These are phyloP conservation scores for Tillandsia leiboldiana DNA, from an alignment of 176 grass and related monocot species.

Conservation along the genomic window DNA sequence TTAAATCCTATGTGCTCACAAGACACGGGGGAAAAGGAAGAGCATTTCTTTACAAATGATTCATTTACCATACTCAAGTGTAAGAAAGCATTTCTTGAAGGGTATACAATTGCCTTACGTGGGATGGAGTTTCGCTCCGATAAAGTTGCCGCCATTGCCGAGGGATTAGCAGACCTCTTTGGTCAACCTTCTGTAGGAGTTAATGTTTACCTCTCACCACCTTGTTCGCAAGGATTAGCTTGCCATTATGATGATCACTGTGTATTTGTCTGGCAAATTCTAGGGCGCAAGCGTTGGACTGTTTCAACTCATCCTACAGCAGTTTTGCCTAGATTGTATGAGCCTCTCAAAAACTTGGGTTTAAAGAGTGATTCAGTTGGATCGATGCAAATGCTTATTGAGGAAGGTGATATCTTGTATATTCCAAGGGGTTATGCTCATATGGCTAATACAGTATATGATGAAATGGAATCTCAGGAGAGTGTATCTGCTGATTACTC, in stretches of 20 bases:
- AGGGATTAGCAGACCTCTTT: constrained; percentile 55
- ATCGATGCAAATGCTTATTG: constrained; percentile 32
- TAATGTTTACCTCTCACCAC: constrained; percentile 77
- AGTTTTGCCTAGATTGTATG: constrained; percentile 71
- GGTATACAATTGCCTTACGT: constrained; percentile 73
- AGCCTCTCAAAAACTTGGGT: constrained; percentile 39
- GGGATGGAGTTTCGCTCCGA: constrained; percentile 70
- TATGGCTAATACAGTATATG: constrained; percentile 45
- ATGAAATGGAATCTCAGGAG: constrained; percentile 6
- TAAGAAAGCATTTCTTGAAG: constrained; percentile 49
- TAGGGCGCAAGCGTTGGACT: constrained; percentile 55
- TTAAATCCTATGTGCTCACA: background rate
- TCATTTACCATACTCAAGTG: constrained; percentile 24
- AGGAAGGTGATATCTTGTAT: constrained; percentile 79
- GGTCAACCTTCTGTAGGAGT: constrained; percentile 82
- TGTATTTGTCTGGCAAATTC: constrained; percentile 79
- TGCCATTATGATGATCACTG: constrained; percentile 85
- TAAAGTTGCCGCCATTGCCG: constrained; percentile 47
- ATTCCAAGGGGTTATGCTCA: constrained; percentile 80
- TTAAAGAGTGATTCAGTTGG: constrained; percentile 18
- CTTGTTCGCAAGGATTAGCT: constrained; percentile 60
- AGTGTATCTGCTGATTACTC: constrained; percentile 28
- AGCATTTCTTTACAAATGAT: constrained; percentile 33
- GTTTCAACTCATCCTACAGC: constrained; percentile 41
- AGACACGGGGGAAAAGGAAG: constrained; percentile 23